These are phyloP conservation scores for Amoebophrya sp. DNA, from an alignment of 169 alveolate species.

Conservation along the genomic window DNA sequence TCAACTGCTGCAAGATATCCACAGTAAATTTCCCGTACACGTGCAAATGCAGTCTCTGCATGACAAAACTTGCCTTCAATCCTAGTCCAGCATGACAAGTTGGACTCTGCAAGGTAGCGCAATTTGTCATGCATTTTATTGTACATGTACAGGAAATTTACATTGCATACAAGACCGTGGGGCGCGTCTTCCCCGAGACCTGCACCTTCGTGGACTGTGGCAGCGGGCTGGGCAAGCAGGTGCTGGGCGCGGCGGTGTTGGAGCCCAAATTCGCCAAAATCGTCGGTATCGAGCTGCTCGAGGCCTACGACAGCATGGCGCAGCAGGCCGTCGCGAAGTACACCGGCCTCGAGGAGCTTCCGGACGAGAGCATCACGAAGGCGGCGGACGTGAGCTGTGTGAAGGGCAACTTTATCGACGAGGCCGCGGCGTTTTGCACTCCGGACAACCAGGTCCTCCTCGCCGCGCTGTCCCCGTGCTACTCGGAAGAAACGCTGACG, in stretches of 20 bases:
- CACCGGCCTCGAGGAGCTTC: neutral
- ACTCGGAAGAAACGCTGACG: neutral
- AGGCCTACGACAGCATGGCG: neutral
- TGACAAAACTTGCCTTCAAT: neutral
- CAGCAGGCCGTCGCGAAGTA: neutral
- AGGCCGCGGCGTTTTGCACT: neutral
- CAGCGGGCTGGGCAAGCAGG: neutral
- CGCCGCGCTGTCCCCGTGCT: neutral
- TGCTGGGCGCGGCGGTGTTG: neutral
- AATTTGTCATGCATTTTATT: no score
- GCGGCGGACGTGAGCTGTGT: neutral
- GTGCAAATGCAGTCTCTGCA: neutral
- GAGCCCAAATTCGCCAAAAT: neutral
- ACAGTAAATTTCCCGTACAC: no score
- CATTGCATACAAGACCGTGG: no score
- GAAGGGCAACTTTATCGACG: neutral
- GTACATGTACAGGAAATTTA: no score
- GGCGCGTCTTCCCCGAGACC: no score
- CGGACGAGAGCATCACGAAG: neutral
- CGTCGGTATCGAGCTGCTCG: neutral
- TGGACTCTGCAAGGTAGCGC: no score
- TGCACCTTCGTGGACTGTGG: neutral
- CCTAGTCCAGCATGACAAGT: no score
- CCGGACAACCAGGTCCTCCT: neutral
- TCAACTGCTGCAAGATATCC: neutral